Percentiles rank a stretch among this genome's conserved stretches.
Conservation (phyloP, 768 basidiomycete genomes). For the Tylopilus felleus region DNA sequence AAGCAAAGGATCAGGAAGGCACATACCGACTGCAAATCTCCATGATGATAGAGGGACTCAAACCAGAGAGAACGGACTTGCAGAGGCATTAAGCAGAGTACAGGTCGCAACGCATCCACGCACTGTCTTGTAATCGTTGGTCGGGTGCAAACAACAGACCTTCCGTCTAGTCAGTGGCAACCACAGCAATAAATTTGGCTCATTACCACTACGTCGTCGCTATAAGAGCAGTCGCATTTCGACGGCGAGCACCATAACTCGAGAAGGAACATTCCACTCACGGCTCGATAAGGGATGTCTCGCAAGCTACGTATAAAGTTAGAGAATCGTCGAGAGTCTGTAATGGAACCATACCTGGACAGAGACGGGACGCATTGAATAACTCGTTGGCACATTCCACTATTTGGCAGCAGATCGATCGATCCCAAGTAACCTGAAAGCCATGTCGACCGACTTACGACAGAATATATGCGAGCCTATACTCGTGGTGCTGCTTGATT, state of each 20-base stretch:
- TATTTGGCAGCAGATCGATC: constrained; percentile 25
- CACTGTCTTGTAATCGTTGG: constrained; percentile 91
- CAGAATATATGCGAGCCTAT: constrained; percentile 87
- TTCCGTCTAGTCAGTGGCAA: constrained; percentile 26
- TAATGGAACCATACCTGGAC: constrained; percentile 54
- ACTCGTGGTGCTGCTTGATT: not conserved
- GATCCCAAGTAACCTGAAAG: not conserved
- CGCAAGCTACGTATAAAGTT: constrained; percentile 62
- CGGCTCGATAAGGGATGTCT: constrained; percentile 78
- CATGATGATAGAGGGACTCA: constrained; percentile 69
- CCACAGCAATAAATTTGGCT: not conserved
- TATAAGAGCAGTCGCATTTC: not conserved
- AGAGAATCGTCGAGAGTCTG: not conserved
- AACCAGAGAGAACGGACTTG: constrained; percentile 81
- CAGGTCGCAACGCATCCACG: constrained; percentile 33
- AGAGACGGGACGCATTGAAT: constrained; percentile 72
- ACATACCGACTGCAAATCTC: constrained; percentile 78
- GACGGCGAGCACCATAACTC: not conserved
- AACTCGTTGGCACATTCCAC: constrained; percentile 85
- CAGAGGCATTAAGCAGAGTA: not conserved
- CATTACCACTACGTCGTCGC: constrained; percentile 59
- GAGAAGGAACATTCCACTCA: constrained; percentile 31
- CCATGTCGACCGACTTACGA: constrained; percentile 37
- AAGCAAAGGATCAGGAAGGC: not conserved
- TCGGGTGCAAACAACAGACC: constrained; percentile 81